Percentiles rank a stretch among this genome's conserved stretches.
Evolutionary conservation across 768 basidiomycete genomes (phyloP).

Genomic region (Xerocomus brunneocitrinus): DNA sequence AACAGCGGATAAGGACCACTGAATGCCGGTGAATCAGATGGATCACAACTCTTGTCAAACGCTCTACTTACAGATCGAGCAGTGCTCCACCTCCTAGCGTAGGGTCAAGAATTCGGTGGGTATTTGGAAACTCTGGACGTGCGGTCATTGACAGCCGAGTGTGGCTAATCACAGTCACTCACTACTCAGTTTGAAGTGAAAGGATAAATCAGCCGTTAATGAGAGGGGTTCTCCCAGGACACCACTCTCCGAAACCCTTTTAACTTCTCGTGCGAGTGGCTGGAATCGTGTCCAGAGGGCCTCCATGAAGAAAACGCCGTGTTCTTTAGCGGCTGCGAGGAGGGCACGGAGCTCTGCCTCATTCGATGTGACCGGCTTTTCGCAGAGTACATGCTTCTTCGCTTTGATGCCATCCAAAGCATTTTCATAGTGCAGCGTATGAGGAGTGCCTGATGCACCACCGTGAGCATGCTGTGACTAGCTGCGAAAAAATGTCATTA

Average conservation of each 20-base stretch:
- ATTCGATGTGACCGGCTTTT: constrained; percentile 84
- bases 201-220: constrained; percentile 74
- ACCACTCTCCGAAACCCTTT: constrained; percentile 57
- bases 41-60: background rate
- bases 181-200: constrained; percentile 64
- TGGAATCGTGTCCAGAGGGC: constrained; percentile 87
- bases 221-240: constrained; percentile 62
- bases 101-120: constrained; percentile 77
- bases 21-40: constrained; percentile 4
- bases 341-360: constrained; percentile 71
- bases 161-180: constrained; percentile 3
- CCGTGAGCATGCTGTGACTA: background rate
- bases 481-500: background rate
- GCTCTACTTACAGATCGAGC: constrained; percentile 65
- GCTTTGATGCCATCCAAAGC: constrained; percentile 71
- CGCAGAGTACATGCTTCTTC: constrained; percentile 82
- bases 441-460: constrained; percentile 64
- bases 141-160: background rate
- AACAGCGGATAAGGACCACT: constrained; percentile 81
- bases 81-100: constrained; percentile 76
- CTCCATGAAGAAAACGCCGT: constrained; percentile 88
- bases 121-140: constrained; percentile 53
- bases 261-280: constrained; percentile 60
- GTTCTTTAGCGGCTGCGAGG: constrained; percentile 66
- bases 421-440: constrained; percentile 78